These are phyloP conservation scores for Phytophthora nicotianae DNA, from an alignment of 352 stramenopile species.

Conservation along the genomic window DNA sequence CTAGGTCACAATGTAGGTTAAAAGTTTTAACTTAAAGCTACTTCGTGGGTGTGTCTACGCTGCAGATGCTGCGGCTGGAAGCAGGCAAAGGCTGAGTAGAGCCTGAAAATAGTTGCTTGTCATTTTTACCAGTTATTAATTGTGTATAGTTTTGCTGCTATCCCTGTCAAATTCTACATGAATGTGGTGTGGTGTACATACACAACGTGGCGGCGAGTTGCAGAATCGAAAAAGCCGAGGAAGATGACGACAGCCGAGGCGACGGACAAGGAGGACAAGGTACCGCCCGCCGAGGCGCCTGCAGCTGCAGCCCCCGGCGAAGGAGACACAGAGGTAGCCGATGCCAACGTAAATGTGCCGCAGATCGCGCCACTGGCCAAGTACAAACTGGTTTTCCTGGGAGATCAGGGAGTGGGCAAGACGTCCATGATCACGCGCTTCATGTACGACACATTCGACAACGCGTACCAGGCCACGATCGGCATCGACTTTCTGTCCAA, in stretches of 20 bases:
- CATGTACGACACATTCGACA: conserved; percentile 99
- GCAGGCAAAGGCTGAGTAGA: no score
- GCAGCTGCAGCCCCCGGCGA: conserved; percentile 2
- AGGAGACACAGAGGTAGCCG: conserved; percentile 16
- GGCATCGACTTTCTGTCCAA: conserved; percentile 99
- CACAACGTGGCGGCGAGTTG: conserved; percentile 2
- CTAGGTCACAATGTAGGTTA: no score
- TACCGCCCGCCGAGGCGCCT: conserved; percentile 7
- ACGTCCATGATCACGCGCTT: conserved; percentile 99
- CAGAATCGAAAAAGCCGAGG: conserved; percentile 5
- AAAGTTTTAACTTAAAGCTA: no score
- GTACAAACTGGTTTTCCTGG: conserved; percentile 96
- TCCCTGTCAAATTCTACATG: not conserved
- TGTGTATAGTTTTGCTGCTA: no score
- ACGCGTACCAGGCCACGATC: conserved; percentile 98
- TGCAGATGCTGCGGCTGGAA: no score
- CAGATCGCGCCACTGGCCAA: conserved; percentile 92
- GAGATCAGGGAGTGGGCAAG: conserved; percentile 98
- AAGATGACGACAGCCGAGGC: conserved; percentile 39
- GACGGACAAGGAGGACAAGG: conserved; percentile 31
- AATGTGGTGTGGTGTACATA: conserved; percentile 5
- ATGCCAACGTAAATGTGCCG: conserved; percentile 59
- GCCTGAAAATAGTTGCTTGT: no score
- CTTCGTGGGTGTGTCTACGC: no score
- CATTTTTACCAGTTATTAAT: no score